Evolutionary conservation across 805 yeast genomes (phyloP), one percentile per base, ranked within the genome.

Genomic region (Debaryomyces prosopidis): DNA sequence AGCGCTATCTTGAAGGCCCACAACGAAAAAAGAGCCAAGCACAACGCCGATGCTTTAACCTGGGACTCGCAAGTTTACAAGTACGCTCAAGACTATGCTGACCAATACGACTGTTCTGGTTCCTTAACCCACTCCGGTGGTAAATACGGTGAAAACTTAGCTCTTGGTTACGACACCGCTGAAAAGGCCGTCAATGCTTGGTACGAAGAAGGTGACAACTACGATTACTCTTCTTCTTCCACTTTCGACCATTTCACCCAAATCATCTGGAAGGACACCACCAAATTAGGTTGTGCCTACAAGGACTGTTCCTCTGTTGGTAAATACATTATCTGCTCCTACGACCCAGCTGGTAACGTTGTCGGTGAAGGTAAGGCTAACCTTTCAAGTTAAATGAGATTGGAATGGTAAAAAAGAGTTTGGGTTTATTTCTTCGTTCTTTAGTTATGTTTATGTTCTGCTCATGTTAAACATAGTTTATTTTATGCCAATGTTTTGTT

Each of bases 281-380:
- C 81, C 8, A 62, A 72, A 51, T 45, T 88, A 12, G 96, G 95
- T 15, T 88, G 96, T 69, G 94, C 85, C 43, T 69, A 73, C 63
- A 82, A 80, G 59, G 62, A 75, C 52, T 87, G 96, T 69, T 50
- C 63, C 18, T 49, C 57, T 39, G 59, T 58, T 58, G 81, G 82
- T 43, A 68, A 72, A 53, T 88, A 87, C 68, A 72, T 85, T 45
- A 79, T 87, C 50, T 89, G 96, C 65, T 81, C 84, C 42, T 89
- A 90, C 52, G 69, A 74, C 57, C 82, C 89, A 15, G 79, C 85
- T 32, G 96, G 96, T 56, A 89, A 89, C 68, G 60, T 75, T 43
- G 66, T 74, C 40, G 84, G 87, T 45, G 58, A 71, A 43, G 53
- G 53, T 23, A 44, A 43, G 11, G 42, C 50, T 28, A 61, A 61